Evolutionary conservation across 2,329 filamentous ascomycete species (phyloP).

Genomic region (Fusarium bactridioides): DNA sequence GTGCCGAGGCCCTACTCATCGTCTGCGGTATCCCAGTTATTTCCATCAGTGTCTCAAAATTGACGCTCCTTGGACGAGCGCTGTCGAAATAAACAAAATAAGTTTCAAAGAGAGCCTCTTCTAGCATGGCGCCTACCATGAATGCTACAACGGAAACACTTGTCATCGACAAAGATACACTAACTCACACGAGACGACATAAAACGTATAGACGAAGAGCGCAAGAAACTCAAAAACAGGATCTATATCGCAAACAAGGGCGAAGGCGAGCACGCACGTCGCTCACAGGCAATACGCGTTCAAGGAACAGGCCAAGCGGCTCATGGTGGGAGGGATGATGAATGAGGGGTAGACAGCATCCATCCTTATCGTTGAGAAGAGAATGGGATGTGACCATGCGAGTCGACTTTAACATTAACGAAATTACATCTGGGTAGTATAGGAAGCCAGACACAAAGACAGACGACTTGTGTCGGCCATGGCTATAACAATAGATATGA

Average conservation of each 20-base stretch:
- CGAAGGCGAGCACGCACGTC: too few species aligned
- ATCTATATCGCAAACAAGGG: too few species aligned
- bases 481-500: too few species aligned
- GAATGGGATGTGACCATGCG: not conserved
- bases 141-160: not conserved
- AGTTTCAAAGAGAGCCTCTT: not conserved
- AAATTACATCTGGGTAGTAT: not conserved
- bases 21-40: not conserved
- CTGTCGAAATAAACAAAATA: not conserved
- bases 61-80: not conserved
- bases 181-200: too few species aligned
- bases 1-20: too few species aligned
- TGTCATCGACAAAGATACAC: too few species aligned
- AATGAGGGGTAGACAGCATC: not conserved
- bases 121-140: not conserved
- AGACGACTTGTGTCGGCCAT: rapidly evolving
- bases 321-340: not conserved
- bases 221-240: rapidly evolving
- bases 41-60: not conserved
- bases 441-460: not conserved
- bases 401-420: too few species aligned
- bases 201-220: too few species aligned
- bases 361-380: not conserved
- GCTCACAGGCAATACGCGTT: too few species aligned
- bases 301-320: not conserved